Evolutionary conservation across 805 yeast genomes (phyloP).

Genomic region (Wilhelminamyces savonicus): DNA sequence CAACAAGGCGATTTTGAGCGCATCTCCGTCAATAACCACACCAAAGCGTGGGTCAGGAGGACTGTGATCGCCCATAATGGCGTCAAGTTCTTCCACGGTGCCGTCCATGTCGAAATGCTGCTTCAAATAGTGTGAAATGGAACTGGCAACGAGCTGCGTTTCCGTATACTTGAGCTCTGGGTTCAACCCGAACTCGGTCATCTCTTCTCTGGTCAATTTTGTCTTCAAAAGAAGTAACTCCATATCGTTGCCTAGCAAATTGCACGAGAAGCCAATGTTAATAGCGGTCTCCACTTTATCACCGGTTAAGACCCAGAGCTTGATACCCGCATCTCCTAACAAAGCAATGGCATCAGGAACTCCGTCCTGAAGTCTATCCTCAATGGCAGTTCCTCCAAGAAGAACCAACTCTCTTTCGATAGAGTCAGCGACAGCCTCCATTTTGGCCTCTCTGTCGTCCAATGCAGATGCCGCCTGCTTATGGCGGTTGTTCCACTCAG

Average conservation of each 20-base stretch:
- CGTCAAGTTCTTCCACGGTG: conserved; percentile 46
- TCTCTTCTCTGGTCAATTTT: conserved; percentile 21
- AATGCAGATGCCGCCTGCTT: conserved; percentile 62
- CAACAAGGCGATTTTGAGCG: conserved; percentile 46
- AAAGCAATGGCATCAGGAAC: conserved; percentile 75
- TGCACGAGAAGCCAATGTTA: conserved; percentile 82
- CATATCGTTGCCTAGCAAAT: conserved; percentile 70
- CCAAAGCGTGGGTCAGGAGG: conserved; percentile 66
- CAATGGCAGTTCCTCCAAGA: conserved; percentile 83
- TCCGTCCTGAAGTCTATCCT: conserved; percentile 80
- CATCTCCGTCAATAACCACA: conserved; percentile 76
- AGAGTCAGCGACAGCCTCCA: conserved; percentile 70
- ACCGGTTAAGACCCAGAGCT: conserved; percentile 82
- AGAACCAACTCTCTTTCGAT: conserved; percentile 61
- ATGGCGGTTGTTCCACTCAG: conserved; percentile 57
- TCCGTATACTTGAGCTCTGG: conserved; percentile 17
- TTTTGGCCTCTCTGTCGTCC: conserved; percentile 56
- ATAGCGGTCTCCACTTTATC: conserved; percentile 89
- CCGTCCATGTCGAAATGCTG: conserved; percentile 57
- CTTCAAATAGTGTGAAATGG: conserved; percentile 47
- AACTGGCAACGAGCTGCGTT: conserved; percentile 34
- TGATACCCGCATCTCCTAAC: conserved; percentile 71
- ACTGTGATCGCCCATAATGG: conserved; percentile 50
- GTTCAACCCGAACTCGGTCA: conserved; percentile 11
- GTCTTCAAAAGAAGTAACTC: conserved; percentile 55